phyloP scores from a whole-genome alignment of 2,329 filamentous ascomycete genomes.

The Penicillium digitatum region DNA sequence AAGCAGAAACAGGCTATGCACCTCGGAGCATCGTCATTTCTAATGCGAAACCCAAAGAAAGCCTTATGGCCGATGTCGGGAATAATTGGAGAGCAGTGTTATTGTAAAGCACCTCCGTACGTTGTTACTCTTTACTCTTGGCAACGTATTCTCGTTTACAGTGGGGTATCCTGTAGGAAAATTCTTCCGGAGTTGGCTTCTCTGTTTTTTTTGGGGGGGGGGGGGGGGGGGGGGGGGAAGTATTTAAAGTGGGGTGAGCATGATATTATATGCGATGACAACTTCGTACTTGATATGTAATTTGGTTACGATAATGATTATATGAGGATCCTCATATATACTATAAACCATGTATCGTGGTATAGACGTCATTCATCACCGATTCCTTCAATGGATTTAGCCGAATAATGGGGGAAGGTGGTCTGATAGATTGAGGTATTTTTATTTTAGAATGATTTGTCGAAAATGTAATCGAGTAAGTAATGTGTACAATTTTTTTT shows the following conservation, averaged over 20 bases:
- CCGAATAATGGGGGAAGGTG: too few relatives aligned
- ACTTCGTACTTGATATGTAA: too few relatives aligned
- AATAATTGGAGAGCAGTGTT: neutral
- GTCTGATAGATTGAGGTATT: too few relatives aligned
- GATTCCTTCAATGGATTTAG: too few relatives aligned
- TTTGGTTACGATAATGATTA: too few relatives aligned
- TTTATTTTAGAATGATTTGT: too few relatives aligned
- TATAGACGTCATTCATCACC: too few relatives aligned
- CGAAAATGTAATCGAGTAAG: too few relatives aligned
- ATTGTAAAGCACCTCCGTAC: too few relatives aligned
- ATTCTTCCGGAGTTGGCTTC: neutral
- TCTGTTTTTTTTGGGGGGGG: neutral
- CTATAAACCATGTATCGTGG: too few relatives aligned
- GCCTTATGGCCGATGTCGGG: conserved; percentile 10
- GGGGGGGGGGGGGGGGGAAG: too few relatives aligned
- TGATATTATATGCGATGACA: neutral
- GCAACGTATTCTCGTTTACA: conserved; percentile 2
- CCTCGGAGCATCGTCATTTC: neutral
- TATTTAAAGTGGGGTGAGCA: neutral
- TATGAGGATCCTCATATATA: too few relatives aligned
- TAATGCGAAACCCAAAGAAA: neutral
- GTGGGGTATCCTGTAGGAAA: conserved; percentile 4
- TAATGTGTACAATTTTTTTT: neutral
- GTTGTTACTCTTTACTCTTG: conserved; percentile 1
- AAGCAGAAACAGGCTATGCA: neutral